Conservation (phyloP, 805 yeast genomes). For the Cephaloascus albidus region DNA sequence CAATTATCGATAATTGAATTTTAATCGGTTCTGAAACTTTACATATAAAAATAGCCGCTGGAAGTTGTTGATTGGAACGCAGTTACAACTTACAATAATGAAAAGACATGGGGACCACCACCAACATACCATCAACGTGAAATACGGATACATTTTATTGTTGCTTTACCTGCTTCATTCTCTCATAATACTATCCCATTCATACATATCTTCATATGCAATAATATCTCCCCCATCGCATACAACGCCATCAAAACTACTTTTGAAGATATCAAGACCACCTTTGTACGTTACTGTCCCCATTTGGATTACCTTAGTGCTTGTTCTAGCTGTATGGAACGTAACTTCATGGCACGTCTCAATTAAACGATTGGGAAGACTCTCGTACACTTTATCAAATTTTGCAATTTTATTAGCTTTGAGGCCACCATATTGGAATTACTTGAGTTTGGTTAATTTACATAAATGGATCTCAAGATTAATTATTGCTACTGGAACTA, state of each 20-base stretch:
- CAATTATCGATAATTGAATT: no score
- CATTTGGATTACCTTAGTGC: background rate
- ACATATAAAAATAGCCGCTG: no score
- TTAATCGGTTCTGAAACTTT: background rate
- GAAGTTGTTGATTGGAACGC: background rate
- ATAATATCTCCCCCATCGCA: no score
- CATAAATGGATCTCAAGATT: slow-evolving; percentile 33
- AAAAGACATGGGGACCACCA: slow-evolving; percentile 16
- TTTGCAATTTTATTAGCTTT: slow-evolving; percentile 20
- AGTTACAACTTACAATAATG: background rate
- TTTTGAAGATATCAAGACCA: background rate
- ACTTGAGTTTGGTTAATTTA: slow-evolving; percentile 17
- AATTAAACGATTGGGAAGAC: slow-evolving; percentile 25
- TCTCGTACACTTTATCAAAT: slow-evolving; percentile 26
- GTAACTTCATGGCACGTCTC: slow-evolving; percentile 1
- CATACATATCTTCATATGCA: background rate
- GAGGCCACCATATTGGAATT: slow-evolving; percentile 11
- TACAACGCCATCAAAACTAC: background rate
- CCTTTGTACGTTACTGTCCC: background rate
- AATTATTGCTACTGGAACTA: slow-evolving; percentile 11
- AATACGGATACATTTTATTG: slow-evolving; percentile 23
- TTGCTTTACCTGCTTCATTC: slow-evolving; percentile 9
- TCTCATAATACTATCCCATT: slow-evolving; percentile 1
- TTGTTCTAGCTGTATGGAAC: background rate
- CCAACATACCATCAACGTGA: slow-evolving; percentile 21